Percentiles rank a stretch among this genome's conserved stretches.
Evolutionary conservation across 2,329 filamentous ascomycete species (phyloP).

Genomic region (Aspergillus calidoustus): DNA sequence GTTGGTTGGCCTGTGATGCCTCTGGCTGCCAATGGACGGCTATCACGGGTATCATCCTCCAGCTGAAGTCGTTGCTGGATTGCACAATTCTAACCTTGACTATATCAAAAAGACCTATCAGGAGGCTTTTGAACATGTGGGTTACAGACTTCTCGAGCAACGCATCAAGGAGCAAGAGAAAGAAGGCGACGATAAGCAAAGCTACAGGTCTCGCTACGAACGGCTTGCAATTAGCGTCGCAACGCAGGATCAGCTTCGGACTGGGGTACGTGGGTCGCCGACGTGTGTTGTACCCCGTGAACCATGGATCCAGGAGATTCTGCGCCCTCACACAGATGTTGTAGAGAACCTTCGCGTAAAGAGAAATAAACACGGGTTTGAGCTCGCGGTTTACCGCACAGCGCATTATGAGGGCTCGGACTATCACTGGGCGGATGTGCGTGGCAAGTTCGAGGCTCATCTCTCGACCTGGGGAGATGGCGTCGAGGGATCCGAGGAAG

Average conservation of each 20-base stretch:
- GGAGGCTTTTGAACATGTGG: constrained; percentile 3
- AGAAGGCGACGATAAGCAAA: constrained; percentile 10
- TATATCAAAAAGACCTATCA: not conserved
- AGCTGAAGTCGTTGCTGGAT: not conserved
- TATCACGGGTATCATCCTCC: constrained; percentile 24
- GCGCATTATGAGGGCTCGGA: constrained; percentile 23
- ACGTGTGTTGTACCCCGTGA: constrained; percentile 18
- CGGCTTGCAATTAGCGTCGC: not conserved
- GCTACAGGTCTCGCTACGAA: not conserved
- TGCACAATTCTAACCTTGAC: constrained; percentile 7
- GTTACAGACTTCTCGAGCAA: constrained; percentile 3
- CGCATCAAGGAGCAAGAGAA: not conserved
- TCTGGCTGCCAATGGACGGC: constrained; percentile 32
- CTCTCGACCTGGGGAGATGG: constrained; percentile 29
- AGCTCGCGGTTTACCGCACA: constrained; percentile 31
- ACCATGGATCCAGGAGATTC: constrained; percentile 23
- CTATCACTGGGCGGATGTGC: not conserved
- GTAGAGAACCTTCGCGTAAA: not conserved
- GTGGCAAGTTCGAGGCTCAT: constrained; percentile 14
- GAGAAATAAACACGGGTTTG: constrained; percentile 5
- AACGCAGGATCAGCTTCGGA: constrained; percentile 19
- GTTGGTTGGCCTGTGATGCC: too few relatives aligned
- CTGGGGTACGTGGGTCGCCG: constrained; percentile 19
- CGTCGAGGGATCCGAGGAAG: constrained; percentile 22
- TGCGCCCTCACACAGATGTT: not conserved